Percentiles rank a stretch among this genome's conserved stretches.
Evolutionary conservation across 176 grass and related monocot species (phyloP).

Genomic region (Panicum miliaceum): DNA sequence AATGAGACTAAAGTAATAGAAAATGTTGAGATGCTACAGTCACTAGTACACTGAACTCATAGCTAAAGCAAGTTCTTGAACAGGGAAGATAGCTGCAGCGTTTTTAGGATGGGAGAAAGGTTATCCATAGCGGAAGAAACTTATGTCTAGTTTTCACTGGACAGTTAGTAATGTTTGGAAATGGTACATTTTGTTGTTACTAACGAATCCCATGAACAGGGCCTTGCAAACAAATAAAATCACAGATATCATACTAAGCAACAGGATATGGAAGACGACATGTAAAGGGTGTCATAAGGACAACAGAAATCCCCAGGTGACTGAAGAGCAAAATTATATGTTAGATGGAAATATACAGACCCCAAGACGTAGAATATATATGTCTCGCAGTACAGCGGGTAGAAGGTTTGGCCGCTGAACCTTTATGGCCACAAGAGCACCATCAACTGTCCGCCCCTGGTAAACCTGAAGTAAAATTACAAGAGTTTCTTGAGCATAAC

Average conservation of each 20-base stretch:
- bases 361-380: conserved; percentile 91
- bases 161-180: not conserved
- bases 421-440: conserved; percentile 84
- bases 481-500: conserved; percentile 21
- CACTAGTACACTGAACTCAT: not conserved
- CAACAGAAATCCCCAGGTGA: not conserved
- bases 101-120: not conserved
- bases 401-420: conserved; percentile 88
- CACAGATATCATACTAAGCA: not conserved
- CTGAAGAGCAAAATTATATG: conserved; percentile 7
- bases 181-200: not conserved
- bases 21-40: conserved; percentile 17
- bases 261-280: conserved; percentile 1
- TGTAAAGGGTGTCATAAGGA: conserved; percentile 9
- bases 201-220: not conserved
- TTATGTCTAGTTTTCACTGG: not conserved
- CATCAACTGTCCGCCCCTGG: conserved; percentile 75
- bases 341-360: conserved; percentile 56
- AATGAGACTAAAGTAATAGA: conserved; percentile 1
- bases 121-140: conserved; percentile 22
- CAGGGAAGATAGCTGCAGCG: not conserved
- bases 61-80: conserved; percentile 10
- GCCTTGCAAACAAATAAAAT: conserved; percentile 25
- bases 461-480: conserved; percentile 69
- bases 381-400: conserved; percentile 78